Base-by-base conservation (phyloP, 2,329 filamentous ascomycete genomes). In the Hawksworthiomyces lignivorus region DNA sequence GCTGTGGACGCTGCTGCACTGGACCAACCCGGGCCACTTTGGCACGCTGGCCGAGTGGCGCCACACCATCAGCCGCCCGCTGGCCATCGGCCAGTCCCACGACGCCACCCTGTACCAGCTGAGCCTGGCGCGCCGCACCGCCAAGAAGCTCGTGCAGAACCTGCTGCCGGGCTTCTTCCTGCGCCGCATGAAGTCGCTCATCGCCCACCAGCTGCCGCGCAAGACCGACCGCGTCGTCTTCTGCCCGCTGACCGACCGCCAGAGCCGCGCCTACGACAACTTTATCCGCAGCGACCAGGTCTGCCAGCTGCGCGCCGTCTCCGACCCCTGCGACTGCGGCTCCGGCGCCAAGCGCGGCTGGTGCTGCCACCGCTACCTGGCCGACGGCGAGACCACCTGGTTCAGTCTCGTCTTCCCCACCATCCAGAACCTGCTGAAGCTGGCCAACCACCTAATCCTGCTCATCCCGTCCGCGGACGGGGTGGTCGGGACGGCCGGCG, bases 151-250 rank as follows among this genome's bases (percentile, higher is more conserved):
- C 4, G 87, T 90, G 1, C 70, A 89, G 27, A 94, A 95, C 44
- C 75, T 98, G 0, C 70, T 98, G 4, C 92, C 92, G 0, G 77
- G 80, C 12, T 94, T 94, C 60, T 97, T 98, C 53, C 71, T 96
- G 3, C 83, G 92, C 2, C 80, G 92, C 3, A 92, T 95, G 77
- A 98, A 98, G 67, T 81, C 82, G 0, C 68, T 97, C 14, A 95
- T 98, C 46, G 87, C 88, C 1, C 71, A 95, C 54, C 90, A 98
- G 56, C 70, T 98, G 7, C 92, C 92, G 0, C 94, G 88, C 63
- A 98, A 98, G 70, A 89, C 78, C 26, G 92, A 98, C 58, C 80
- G 83, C 41, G 89, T 97, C 1, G 87, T 97, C 5, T 98, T 98
- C 57, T 98, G 92, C 52, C 88, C 88, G 2, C 71, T 98, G 17